phyloP scores from a whole-genome alignment of 495 filamentous ascomycete species.

The Articulospora tetracladia region DNA sequence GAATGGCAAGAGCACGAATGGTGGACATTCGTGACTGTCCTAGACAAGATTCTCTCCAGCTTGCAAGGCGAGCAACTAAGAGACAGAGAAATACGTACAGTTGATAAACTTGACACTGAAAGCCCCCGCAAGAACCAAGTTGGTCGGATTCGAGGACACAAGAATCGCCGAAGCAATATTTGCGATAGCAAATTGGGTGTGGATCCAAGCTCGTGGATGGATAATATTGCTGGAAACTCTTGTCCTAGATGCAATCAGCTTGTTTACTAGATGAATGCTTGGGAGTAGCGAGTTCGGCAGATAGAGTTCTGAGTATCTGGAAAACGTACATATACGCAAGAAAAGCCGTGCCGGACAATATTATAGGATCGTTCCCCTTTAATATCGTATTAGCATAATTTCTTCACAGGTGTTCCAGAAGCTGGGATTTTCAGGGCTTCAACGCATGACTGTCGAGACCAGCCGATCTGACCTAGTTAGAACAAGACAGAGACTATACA shows the following conservation, averaged over 20 bases:
- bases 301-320: too few relatives aligned
- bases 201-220: constrained; percentile 64
- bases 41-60: too few relatives aligned
- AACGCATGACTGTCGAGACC: too few relatives aligned
- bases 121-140: constrained; percentile 65
- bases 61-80: too few relatives aligned
- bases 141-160: constrained; percentile 69
- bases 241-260: constrained; percentile 33
- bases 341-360: constrained; percentile 64
- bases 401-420: too few relatives aligned
- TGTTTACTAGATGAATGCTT: neutral
- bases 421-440: too few relatives aligned
- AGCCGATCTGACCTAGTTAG: too few relatives aligned
- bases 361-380: constrained; percentile 63
- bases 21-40: too few relatives aligned
- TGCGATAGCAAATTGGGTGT: constrained; percentile 62
- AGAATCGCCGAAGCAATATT: constrained; percentile 67
- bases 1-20: too few relatives aligned
- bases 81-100: constrained; percentile 25
- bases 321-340: constrained; percentile 54
- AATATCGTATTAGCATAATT: too few relatives aligned
- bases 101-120: constrained; percentile 63
- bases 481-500: too few relatives aligned
- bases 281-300: too few relatives aligned
- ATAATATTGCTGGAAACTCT: constrained; percentile 64